Conservation (phyloP, 2,329 filamentous ascomycete species). For the Penicillium janthinellum region DNA sequence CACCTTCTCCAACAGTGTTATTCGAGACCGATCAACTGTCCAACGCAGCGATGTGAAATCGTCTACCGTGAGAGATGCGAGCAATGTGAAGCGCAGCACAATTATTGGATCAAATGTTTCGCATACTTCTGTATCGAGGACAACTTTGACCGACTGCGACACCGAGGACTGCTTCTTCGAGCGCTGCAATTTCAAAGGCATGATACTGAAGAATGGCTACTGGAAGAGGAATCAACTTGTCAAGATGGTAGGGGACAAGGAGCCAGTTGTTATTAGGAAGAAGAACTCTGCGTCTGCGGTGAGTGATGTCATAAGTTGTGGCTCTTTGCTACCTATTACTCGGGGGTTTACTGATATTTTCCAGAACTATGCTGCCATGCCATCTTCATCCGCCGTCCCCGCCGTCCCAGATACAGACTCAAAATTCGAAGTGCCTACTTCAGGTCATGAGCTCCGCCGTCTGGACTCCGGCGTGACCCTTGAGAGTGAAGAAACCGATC, state of each 20-base stretch:
- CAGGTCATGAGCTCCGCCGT: background rate
- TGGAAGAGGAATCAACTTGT: constrained; percentile 31
- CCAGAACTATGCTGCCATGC: background rate
- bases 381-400: background rate
- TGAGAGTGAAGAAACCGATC: constrained; percentile 4
- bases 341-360: background rate
- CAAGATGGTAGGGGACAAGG: constrained; percentile 18
- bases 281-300: background rate
- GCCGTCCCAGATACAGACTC: background rate
- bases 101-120: constrained; percentile 13
- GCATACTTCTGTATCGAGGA: constrained; percentile 14
- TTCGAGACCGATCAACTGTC: constrained; percentile 17
- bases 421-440: background rate
- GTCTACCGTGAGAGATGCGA: constrained; percentile 16
- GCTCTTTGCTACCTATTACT: too few species aligned
- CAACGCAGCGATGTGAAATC: constrained; percentile 14
- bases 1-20: constrained; percentile 15
- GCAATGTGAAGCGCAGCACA: constrained; percentile 15
- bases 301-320: background rate
- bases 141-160: constrained; percentile 24
- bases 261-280: constrained; percentile 18
- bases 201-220: constrained; percentile 28
- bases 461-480: background rate
- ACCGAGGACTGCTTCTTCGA: constrained; percentile 25
- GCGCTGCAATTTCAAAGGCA: constrained; percentile 23